Percentiles rank a stretch among this genome's conserved stretches.
Conservation (phyloP, 257 asterid species). For the Misopates orontium region DNA sequence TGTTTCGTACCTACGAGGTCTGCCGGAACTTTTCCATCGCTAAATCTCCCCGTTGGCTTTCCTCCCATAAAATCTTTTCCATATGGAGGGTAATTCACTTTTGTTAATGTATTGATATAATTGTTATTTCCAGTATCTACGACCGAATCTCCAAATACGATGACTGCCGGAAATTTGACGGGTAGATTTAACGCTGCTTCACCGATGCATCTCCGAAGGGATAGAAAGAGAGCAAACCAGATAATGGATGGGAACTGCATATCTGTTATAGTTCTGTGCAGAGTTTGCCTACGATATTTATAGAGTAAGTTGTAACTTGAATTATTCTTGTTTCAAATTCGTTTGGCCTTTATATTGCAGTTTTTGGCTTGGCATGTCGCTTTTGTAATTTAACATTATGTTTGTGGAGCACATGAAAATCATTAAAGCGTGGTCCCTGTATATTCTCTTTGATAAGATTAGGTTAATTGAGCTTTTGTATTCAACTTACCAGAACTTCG, state of each 20-base stretch:
- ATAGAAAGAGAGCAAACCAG: conserved; percentile 3
- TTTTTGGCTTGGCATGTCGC: too few species aligned
- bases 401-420: too few species aligned
- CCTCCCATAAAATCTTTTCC: conserved; percentile 68
- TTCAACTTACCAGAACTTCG: too few species aligned
- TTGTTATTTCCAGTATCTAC: conserved; percentile 68
- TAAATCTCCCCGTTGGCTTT: conserved; percentile 60
- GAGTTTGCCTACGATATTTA: background rate
- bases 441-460: too few species aligned
- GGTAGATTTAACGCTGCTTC: conserved; percentile 32
- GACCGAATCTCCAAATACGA: conserved; percentile 65
- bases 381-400: too few species aligned
- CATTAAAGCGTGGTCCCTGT: too few species aligned
- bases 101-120: conserved; percentile 36
- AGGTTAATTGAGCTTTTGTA: too few species aligned
- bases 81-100: conserved; percentile 55
- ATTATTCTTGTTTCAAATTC: too few species aligned
- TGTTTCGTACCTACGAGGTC: conserved; percentile 50
- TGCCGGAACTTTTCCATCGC: conserved; percentile 62
- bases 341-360: too few species aligned
- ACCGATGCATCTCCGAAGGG: conserved; percentile 9
- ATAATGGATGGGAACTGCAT: conserved; percentile 20
- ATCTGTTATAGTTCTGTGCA: background rate
- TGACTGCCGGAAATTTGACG: conserved; percentile 38
- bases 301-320: background rate